Evolutionary conservation across 495 filamentous ascomycete species (phyloP).

Genomic region (Podospora sp.): DNA sequence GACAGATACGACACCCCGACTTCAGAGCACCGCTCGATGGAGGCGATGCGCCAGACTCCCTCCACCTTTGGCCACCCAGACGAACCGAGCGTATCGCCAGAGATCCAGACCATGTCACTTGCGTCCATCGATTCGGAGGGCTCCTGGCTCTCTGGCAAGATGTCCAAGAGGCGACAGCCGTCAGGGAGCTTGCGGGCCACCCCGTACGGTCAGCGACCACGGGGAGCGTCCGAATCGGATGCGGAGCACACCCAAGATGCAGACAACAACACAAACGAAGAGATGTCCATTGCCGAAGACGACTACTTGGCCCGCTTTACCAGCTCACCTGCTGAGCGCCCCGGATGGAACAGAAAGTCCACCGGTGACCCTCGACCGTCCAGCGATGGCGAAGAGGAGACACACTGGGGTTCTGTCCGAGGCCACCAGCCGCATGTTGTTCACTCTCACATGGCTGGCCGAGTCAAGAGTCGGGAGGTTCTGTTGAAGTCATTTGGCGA

Average conservation of each 20-base stretch:
- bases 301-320: slow-evolving; percentile 64
- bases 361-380: slow-evolving; percentile 50
- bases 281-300: slow-evolving; percentile 64
- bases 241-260: slow-evolving; percentile 21
- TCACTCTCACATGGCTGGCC: slow-evolving; percentile 29
- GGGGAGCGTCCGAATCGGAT: slow-evolving; percentile 44
- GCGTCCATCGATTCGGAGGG: slow-evolving; percentile 89
- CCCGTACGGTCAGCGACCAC: slow-evolving; percentile 39
- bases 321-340: slow-evolving; percentile 60
- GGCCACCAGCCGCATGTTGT: slow-evolving; percentile 45
- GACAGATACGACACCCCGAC: slow-evolving; percentile 51
- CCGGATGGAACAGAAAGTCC: slow-evolving; percentile 43
- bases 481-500: slow-evolving; percentile 58
- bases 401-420: slow-evolving; percentile 49
- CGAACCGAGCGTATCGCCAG: slow-evolving; percentile 46
- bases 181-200: slow-evolving; percentile 38
- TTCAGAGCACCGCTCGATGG: slow-evolving; percentile 46
- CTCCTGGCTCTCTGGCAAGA: slow-evolving; percentile 82
- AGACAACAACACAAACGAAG: slow-evolving; percentile 48
- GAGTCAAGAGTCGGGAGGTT: slow-evolving; percentile 60
- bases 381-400: slow-evolving; percentile 48
- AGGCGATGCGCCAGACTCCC: slow-evolving; percentile 46
- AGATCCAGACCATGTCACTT: slow-evolving; percentile 61
- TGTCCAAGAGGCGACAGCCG: slow-evolving; percentile 45
- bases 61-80: slow-evolving; percentile 47